These are phyloP conservation scores for Acanthamoeba castellanii DNA, from an alignment of 208 protist genomes.

Conservation along the genomic window DNA sequence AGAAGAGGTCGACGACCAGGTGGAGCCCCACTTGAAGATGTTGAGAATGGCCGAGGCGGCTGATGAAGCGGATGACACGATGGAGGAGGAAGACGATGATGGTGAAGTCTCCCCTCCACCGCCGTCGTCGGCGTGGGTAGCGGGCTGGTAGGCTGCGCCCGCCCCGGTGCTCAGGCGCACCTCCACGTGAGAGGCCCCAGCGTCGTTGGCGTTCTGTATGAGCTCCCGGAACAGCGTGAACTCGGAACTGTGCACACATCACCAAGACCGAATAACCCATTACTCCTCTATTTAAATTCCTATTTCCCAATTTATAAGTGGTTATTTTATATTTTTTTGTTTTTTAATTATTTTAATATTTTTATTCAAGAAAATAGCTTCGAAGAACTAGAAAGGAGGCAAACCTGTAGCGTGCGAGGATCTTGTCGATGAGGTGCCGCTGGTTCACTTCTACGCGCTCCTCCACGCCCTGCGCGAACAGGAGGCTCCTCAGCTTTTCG, in stretches of 20 bases:
- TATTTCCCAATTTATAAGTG: not conserved
- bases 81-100: not conserved
- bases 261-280: not conserved
- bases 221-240: conserved; percentile 79
- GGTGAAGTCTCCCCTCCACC: not conserved
- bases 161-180: conserved; percentile 13
- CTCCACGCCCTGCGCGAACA: conserved; percentile 69
- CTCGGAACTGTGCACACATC: conserved; percentile 7
- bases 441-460: conserved; percentile 80
- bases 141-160: not conserved
- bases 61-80: conserved; percentile 6
- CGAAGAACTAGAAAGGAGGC: not conserved
- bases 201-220: conserved; percentile 81
- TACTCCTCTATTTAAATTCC: not conserved
- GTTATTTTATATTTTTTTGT: not conserved
- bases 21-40: conserved; percentile 54
- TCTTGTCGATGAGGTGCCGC: conserved; percentile 83
- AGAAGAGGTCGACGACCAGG: not conserved
- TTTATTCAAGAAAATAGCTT: not conserved
- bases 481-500: conserved; percentile 29
- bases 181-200: conserved; percentile 4
- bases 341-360: not conserved
- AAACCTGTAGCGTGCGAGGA: conserved; percentile 79
- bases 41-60: conserved; percentile 56
- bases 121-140: not conserved